Conservation (phyloP, 768 basidiomycete genomes). For the Serendipita sp. region DNA sequence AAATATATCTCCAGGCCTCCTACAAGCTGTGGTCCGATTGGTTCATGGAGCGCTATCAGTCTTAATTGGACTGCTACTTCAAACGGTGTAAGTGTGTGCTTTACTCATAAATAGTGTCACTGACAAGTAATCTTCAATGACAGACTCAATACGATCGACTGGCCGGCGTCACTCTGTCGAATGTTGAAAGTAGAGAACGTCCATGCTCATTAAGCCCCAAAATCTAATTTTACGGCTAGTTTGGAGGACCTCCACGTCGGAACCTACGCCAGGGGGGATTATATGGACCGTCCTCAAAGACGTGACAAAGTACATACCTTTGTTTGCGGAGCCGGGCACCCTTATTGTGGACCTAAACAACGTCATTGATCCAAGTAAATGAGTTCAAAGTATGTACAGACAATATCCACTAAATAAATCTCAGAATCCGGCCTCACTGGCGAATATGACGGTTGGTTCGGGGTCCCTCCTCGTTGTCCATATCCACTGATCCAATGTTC, state of each 20-base stretch:
- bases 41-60: constrained; percentile 60
- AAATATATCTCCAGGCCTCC: constrained; percentile 37
- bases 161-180: constrained; percentile 57
- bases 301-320: constrained; percentile 52
- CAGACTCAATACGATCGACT: constrained; percentile 55
- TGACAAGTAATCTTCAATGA: background rate
- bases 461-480: background rate
- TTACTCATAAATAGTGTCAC: background rate
- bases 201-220: background rate
- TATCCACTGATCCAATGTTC: background rate
- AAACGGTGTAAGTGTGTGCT: constrained; percentile 30
- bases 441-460: constrained; percentile 46
- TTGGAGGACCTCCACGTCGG: constrained; percentile 69
- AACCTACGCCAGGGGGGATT: constrained; percentile 53
- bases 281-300: constrained; percentile 70
- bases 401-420: background rate
- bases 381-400: background rate
- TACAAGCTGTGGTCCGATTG: constrained; percentile 48
- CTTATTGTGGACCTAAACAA: constrained; percentile 67
- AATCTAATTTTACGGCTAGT: constrained; percentile 24
- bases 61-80: constrained; percentile 64
- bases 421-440: constrained; percentile 33
- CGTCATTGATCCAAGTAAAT: constrained; percentile 27
- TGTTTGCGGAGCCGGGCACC: constrained; percentile 50
- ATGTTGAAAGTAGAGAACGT: constrained; percentile 47